These are phyloP conservation scores for Asterophora parasitica DNA, from an alignment of 768 basidiomycete genomes.

Conservation along the genomic window DNA sequence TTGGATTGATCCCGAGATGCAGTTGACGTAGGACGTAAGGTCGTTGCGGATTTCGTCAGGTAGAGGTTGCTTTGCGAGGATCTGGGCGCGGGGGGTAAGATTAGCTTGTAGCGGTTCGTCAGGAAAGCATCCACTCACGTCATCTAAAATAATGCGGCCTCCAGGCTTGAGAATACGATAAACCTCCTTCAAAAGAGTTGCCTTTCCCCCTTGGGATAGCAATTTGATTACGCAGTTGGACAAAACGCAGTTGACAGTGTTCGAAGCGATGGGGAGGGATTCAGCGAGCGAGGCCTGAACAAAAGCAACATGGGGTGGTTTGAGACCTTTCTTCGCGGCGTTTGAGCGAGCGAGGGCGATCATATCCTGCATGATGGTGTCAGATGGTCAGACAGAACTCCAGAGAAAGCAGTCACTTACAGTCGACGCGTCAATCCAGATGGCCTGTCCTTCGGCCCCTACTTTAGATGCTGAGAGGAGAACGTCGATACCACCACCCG, in stretches of 20 bases:
- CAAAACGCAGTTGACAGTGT: conserved; percentile 49
- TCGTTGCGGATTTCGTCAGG: conserved; percentile 38
- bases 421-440: conserved; percentile 51
- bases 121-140: conserved; percentile 31
- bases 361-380: conserved; percentile 41
- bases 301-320: conserved; percentile 46
- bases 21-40: conserved; percentile 37
- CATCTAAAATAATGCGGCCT: conserved; percentile 47
- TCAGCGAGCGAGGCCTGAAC: conserved; percentile 38
- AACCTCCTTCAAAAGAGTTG: conserved; percentile 39
- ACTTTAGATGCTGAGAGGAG: conserved; percentile 48
- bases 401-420: conserved; percentile 24
- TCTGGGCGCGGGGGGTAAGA: conserved; percentile 24
- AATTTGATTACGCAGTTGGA: conserved; percentile 58
- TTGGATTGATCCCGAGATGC: conserved; percentile 42
- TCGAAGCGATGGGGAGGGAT: conserved; percentile 41
- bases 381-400: background rate
- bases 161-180: conserved; percentile 50
- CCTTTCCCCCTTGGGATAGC: conserved; percentile 37
- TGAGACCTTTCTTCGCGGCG: conserved; percentile 34
- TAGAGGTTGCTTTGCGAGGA: conserved; percentile 41
- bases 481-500: conserved; percentile 52
- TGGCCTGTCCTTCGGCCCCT: conserved; percentile 42
- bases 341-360: conserved; percentile 42
- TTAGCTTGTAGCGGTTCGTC: background rate